phyloP scores from a whole-genome alignment of 1,284 basidiomycete species.

The Trichosporon faecale region DNA sequence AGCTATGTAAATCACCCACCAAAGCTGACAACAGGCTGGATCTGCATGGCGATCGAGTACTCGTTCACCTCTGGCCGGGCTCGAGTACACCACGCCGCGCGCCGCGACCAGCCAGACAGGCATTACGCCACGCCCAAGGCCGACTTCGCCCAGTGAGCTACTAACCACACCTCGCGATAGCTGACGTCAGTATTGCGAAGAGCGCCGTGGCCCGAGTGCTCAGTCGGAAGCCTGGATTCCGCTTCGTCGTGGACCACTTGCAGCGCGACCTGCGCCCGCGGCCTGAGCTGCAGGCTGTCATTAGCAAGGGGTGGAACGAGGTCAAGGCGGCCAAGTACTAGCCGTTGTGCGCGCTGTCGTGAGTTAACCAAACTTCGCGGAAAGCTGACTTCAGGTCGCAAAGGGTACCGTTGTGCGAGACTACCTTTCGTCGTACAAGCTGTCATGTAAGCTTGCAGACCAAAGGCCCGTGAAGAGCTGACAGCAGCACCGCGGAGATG shows the following conservation, averaged over 20 bases:
- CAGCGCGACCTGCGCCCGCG: slow-evolving; percentile 20
- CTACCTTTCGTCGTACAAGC: too few species aligned
- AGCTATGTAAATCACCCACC: neutral
- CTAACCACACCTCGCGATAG: neutral
- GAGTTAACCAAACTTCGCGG: too few species aligned
- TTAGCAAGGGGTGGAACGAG: slow-evolving; percentile 27
- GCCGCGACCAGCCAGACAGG: slow-evolving; percentile 18
- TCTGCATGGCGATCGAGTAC: slow-evolving; percentile 37
- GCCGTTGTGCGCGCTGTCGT: neutral
- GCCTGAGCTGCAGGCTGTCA: neutral
- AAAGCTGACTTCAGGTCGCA: too few species aligned
- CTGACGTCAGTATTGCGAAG: slow-evolving; percentile 65
- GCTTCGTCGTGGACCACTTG: slow-evolving; percentile 28
- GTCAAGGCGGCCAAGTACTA: slow-evolving; percentile 33
- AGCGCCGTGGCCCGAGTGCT: slow-evolving; percentile 71
- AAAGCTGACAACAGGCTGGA: slow-evolving; percentile 26
- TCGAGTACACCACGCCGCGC: slow-evolving; percentile 36
- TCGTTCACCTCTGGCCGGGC: slow-evolving; percentile 44
- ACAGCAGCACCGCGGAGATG: too few species aligned
- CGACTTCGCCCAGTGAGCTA: slow-evolving; percentile 63
- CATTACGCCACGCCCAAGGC: slow-evolving; percentile 55
- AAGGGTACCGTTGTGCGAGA: too few species aligned
- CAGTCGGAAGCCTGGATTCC: slow-evolving; percentile 53
- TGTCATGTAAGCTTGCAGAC: too few species aligned
- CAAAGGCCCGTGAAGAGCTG: too few species aligned